Base-by-base conservation (phyloP, 352 stramenopile genomes). In the Globisporangium sylvaticum region DNA sequence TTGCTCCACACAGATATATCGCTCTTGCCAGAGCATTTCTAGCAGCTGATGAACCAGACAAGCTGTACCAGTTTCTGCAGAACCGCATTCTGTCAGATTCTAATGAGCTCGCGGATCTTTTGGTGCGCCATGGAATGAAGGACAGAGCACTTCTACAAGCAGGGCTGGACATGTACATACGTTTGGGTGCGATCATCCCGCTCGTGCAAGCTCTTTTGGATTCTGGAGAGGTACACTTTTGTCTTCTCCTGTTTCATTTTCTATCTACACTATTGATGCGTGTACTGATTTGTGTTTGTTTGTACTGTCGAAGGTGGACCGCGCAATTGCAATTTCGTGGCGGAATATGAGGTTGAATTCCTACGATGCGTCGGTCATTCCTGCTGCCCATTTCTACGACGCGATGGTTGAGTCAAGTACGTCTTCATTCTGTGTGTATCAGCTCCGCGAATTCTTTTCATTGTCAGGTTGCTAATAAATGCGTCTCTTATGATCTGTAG, bases 41-140 rank as follows among this genome's bases (percentile, higher is more conserved):
- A 62, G 68, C 64, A 48, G 69, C 75, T 14, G 67, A 67, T 15
- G 71, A 88, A 12, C 67, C 76, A 0, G 68, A 73, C 44, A 80
- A 90, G 50, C 68, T 94, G 29, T 90, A 83, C 60, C 83, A 92
- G 61, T 87, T 87, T 14, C 66, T 94, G 15, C 82, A 89, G 34
- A 81, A 84, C 15, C 75, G 87, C 37, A 70, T 84, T 1, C 15
- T 89, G n/a, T 65, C 66, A 34, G 85, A 92, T 60, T 94, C 80
- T 20, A 58, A 72, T 12, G 79, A 80, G 44, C 73, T 94, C 46
- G 85, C 83, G 14, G 72, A 86, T 4, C 58, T 89, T 10, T 73
- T 94, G 44, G 58, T 90, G 18, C 62, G 69, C 14, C 64, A 75
- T 39, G 68, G 73, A 0, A 50, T 67, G 25, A 63, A 39, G 1